These are phyloP conservation scores for Nigrograna mackinnonii DNA, from an alignment of 2,329 filamentous ascomycete species.

Conservation along the genomic window DNA sequence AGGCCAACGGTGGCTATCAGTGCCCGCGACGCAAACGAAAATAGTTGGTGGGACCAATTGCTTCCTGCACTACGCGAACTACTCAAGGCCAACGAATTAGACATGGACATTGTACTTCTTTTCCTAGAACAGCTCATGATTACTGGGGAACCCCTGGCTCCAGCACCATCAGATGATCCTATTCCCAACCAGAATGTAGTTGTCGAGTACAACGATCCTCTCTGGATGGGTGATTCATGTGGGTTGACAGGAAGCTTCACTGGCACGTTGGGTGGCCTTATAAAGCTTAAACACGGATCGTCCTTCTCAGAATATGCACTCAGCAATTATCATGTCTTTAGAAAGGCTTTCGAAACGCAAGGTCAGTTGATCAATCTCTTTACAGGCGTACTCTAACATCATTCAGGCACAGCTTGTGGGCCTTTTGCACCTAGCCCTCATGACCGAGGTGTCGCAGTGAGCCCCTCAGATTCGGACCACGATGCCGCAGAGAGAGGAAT, in stretches of 20 bases:
- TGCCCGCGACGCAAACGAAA: background rate
- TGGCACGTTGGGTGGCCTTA: background rate
- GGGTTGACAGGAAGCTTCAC: background rate
- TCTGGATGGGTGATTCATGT: background rate
- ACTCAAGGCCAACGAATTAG: background rate
- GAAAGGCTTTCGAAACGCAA: background rate
- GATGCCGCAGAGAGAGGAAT: background rate
- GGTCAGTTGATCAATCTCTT: too few species aligned
- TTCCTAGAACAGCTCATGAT: background rate
- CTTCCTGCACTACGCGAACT: background rate
- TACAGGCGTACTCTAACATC: too few species aligned
- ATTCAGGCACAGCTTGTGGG: background rate
- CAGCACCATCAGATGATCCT: background rate
- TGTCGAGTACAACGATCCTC: background rate
- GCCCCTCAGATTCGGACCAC: background rate
- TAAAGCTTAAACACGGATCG: background rate
- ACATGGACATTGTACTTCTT: background rate
- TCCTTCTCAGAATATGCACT: background rate
- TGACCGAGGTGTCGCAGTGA: too few species aligned
- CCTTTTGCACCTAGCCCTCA: background rate
- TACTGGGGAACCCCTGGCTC: background rate
- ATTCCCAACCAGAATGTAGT: background rate
- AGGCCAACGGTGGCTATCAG: background rate
- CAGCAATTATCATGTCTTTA: background rate
- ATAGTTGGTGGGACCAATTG: background rate